Conservation (phyloP, 129 eudicot species). For the Lonicera japonica region DNA sequence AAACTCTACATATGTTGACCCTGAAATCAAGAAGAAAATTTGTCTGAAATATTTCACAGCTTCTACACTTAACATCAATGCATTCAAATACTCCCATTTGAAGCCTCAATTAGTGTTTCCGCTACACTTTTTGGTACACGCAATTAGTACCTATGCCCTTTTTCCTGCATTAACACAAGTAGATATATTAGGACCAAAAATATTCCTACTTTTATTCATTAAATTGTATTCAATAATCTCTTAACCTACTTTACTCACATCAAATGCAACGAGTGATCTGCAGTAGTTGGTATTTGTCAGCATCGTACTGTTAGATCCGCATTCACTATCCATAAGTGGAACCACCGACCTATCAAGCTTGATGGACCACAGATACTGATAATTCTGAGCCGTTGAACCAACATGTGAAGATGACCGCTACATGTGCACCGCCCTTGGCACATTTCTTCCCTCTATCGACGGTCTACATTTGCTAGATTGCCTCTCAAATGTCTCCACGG, state of each 20-base stretch:
- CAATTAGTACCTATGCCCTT: conserved; percentile 19
- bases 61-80: not conserved
- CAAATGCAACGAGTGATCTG: conserved; percentile 70
- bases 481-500: conserved; percentile 42
- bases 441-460: conserved; percentile 74
- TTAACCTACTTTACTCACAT: conserved; percentile 30
- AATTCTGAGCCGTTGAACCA: conserved; percentile 57
- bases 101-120: not conserved
- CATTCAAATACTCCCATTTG: not conserved
- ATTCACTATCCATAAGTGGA: conserved; percentile 76
- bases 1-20: conserved; percentile 4
- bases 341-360: conserved; percentile 74
- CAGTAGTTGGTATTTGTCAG: conserved; percentile 59
- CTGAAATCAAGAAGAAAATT: not conserved
- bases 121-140: not conserved
- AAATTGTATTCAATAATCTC: not conserved
- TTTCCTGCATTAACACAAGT: conserved; percentile 15
- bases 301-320: conserved; percentile 77
- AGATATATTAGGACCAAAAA: not conserved
- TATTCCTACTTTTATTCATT: not conserved
- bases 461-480: conserved; percentile 54
- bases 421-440: conserved; percentile 76
- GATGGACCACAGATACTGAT: conserved; percentile 76
- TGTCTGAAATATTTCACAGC: not conserved
- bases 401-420: conserved; percentile 79